These are phyloP conservation scores for Acanthamoeba sp. DNA, from an alignment of 208 protist species.

Conservation along the genomic window DNA sequence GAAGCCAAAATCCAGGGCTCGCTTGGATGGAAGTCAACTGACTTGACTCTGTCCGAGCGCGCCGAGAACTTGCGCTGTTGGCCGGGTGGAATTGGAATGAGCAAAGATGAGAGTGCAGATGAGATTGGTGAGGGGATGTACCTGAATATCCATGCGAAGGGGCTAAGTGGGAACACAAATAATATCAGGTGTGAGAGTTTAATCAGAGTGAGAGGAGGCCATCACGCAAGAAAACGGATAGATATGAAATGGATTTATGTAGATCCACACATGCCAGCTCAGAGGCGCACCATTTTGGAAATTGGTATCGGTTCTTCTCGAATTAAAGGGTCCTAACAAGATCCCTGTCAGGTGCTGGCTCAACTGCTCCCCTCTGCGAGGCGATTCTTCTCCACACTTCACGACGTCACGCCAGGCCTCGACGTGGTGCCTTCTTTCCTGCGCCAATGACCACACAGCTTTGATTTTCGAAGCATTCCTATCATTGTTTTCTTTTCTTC, in stretches of 20 bases:
- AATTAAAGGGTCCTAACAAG: too few relatives aligned
- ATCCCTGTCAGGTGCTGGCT: not conserved
- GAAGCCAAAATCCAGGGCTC: conserved; percentile 97
- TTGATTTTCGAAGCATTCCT: not conserved
- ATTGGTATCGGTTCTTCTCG: too few relatives aligned
- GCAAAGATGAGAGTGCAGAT: not conserved
- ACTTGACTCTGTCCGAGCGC: conserved; percentile 98
- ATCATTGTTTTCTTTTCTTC: not conserved
- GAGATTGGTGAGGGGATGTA: conserved; percentile 3
- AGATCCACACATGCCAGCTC: too few relatives aligned
- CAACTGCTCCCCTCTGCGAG: not conserved
- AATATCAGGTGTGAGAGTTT: not conserved
- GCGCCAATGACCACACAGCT: not conserved
- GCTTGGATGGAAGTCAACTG: conserved; percentile 98
- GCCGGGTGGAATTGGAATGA: not conserved
- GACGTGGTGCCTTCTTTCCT: not conserved
- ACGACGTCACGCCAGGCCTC: not conserved
- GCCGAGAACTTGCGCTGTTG: conserved; percentile 92
- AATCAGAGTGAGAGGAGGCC: not conserved
- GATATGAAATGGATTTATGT: too few relatives aligned
- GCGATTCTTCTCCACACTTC: not conserved
- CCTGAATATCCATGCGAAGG: conserved; percentile 81
- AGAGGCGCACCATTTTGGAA: too few relatives aligned
- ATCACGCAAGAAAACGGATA: too few relatives aligned
- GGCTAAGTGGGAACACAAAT: conserved; percentile 51